Percentiles rank a stretch among this genome's conserved stretches.
These are phyloP conservation scores for Camellia granthamiana DNA, from an alignment of 148 eudicot species.

Conservation along the genomic window DNA sequence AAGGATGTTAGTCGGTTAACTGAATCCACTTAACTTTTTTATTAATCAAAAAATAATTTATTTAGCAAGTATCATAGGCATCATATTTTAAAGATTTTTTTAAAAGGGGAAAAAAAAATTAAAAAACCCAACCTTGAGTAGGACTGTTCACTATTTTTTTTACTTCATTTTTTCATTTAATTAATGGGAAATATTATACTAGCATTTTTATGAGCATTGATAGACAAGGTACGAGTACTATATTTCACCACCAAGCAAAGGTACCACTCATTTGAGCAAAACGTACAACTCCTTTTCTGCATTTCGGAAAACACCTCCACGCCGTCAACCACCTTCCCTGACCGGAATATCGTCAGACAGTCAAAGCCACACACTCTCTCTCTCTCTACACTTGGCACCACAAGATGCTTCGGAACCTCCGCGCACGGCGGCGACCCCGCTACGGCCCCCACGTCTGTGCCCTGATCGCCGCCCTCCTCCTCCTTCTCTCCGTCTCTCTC, in stretches of 20 bases:
- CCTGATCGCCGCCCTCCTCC: slow-evolving; percentile 41
- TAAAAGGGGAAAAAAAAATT: too few species aligned
- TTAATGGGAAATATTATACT: too few species aligned
- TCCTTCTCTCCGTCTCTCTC: slow-evolving; percentile 59
- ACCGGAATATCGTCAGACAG: neutral
- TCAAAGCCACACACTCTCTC: neutral
- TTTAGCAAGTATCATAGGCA: too few species aligned
- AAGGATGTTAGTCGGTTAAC: too few species aligned
- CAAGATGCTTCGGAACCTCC: slow-evolving; percentile 35
- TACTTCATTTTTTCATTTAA: too few species aligned
- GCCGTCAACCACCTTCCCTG: neutral
- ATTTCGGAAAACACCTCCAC: neutral
- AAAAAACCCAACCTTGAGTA: too few species aligned
- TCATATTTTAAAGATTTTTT: too few species aligned
- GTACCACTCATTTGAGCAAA: neutral
- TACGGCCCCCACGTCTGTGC: slow-evolving; percentile 48
- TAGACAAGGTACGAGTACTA: too few species aligned
- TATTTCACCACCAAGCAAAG: neutral
- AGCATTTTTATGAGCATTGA: too few species aligned
- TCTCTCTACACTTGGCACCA: neutral
- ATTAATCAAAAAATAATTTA: too few species aligned
- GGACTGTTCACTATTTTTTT: too few species aligned
- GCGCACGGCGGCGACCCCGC: slow-evolving; percentile 59
- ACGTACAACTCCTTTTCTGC: neutral
- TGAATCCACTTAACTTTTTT: too few species aligned